Conservation (phyloP, 2,329 filamentous ascomycete genomes). For the Colletotrichum tropicicola region DNA sequence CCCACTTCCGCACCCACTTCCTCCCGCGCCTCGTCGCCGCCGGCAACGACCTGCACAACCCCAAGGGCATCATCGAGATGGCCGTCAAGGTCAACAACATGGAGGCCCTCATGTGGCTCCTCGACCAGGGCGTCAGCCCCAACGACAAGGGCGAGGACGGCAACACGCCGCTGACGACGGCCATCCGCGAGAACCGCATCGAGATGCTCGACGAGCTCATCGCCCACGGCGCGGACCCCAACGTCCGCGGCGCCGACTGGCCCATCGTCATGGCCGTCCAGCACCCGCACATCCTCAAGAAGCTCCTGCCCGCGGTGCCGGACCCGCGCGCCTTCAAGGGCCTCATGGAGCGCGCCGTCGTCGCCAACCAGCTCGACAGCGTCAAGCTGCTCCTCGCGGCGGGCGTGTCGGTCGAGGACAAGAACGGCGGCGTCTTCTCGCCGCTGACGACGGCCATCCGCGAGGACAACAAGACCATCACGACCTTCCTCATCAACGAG, state of each 20-base stretch:
- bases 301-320: constrained; percentile 64
- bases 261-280: constrained; percentile 75
- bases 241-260: constrained; percentile 74
- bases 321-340: constrained; percentile 72
- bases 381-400: constrained; percentile 72
- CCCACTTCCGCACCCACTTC: constrained; percentile 69
- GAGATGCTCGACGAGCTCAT: constrained; percentile 70
- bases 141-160: constrained; percentile 68
- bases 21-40: constrained; percentile 67
- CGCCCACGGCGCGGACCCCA: constrained; percentile 67
- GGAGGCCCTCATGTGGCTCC: constrained; percentile 67
- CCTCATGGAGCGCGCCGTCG: constrained; percentile 73
- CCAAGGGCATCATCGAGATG: constrained; percentile 72
- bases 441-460: constrained; percentile 74
- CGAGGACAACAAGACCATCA: constrained; percentile 69
- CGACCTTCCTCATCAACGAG: constrained; percentile 67
- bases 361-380: constrained; percentile 72
- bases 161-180: constrained; percentile 71
- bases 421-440: constrained; percentile 77
- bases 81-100: constrained; percentile 70
- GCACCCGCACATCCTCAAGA: constrained; percentile 66
- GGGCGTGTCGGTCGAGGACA: constrained; percentile 75
- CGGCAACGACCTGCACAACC: constrained; percentile 65
- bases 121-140: constrained; percentile 67
- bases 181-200: constrained; percentile 66